phyloP scores from a whole-genome alignment of 345 rosid genomes.

The Pelargonium nanum region DNA sequence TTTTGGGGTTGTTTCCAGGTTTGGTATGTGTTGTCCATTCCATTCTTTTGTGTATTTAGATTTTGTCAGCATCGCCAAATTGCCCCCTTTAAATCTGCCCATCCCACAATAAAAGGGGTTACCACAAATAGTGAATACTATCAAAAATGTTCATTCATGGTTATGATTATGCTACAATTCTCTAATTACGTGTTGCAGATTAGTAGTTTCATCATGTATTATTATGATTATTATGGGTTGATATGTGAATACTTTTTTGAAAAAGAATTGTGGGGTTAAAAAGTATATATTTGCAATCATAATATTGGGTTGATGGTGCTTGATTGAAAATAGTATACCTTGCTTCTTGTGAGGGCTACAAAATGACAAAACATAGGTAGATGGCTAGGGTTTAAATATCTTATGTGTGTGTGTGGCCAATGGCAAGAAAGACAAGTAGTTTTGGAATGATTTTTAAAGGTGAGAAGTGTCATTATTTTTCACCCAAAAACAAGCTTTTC shows the following conservation, averaged over 20 bases:
- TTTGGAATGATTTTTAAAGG: too few relatives aligned
- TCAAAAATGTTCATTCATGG: constrained; percentile 16
- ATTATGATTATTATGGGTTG: too few relatives aligned
- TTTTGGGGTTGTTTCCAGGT: constrained; percentile 25
- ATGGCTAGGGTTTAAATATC: background rate
- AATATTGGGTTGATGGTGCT: too few relatives aligned
- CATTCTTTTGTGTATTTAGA: constrained; percentile 88
- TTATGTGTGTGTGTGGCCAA: background rate
- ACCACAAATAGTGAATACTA: constrained; percentile 15
- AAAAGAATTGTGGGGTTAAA: too few relatives aligned
- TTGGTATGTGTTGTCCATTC: constrained; percentile 31
- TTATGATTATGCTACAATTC: constrained; percentile 7
- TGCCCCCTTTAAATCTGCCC: too few relatives aligned
- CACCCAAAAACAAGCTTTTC: background rate
- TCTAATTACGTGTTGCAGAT: too few relatives aligned
- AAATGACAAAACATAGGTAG: background rate
- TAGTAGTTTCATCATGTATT: too few relatives aligned
- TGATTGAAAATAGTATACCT: too few relatives aligned
- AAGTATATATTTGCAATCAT: too few relatives aligned
- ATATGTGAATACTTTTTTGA: too few relatives aligned
- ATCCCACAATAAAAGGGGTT: constrained; percentile 43
- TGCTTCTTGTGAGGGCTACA: background rate
- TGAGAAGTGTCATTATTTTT: background rate
- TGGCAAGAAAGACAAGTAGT: background rate
- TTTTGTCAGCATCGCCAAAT: constrained; percentile 34